Conservation (phyloP, 225 moss, liverwort and hornwort genomes). For the Marchantia paleacea region DNA sequence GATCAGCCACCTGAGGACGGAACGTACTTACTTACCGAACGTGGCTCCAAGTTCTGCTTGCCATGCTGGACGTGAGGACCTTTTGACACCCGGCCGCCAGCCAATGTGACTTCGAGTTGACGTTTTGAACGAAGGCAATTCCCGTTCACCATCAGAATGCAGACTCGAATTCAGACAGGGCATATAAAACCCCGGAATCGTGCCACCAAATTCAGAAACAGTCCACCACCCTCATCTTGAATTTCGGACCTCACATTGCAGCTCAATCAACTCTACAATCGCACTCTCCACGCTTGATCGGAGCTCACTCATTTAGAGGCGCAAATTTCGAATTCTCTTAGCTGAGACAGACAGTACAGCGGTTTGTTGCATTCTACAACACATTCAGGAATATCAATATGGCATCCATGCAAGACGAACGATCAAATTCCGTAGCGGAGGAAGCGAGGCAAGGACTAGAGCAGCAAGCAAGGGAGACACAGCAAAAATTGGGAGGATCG, state of each 20-base stretch:
- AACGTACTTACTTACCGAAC: background rate
- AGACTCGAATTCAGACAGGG: background rate
- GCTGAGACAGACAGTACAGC: background rate
- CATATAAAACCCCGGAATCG: background rate
- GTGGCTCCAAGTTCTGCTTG: background rate
- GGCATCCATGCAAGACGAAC: constrained; percentile 46
- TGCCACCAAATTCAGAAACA: background rate
- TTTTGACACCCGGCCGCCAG: background rate
- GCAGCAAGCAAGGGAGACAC: constrained; percentile 57
- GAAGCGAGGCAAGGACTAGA: constrained; percentile 48
- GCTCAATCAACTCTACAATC: background rate
- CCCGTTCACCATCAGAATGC: too few relatives aligned
- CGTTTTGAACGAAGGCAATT: background rate
- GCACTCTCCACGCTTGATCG: too few relatives aligned
- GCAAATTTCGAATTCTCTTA: background rate
- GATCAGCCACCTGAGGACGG: background rate
- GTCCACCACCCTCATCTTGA: background rate
- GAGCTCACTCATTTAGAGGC: background rate
- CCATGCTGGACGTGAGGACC: background rate
- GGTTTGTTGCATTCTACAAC: too few relatives aligned
- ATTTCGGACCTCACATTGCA: background rate
- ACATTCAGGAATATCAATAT: constrained; percentile 7
- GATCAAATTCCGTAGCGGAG: constrained; percentile 37
- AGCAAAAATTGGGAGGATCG: constrained; percentile 60
- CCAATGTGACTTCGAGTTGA: background rate